Evolutionary conservation across 129 eudicot species (phyloP).

Genomic region (Tagetes erecta): DNA sequence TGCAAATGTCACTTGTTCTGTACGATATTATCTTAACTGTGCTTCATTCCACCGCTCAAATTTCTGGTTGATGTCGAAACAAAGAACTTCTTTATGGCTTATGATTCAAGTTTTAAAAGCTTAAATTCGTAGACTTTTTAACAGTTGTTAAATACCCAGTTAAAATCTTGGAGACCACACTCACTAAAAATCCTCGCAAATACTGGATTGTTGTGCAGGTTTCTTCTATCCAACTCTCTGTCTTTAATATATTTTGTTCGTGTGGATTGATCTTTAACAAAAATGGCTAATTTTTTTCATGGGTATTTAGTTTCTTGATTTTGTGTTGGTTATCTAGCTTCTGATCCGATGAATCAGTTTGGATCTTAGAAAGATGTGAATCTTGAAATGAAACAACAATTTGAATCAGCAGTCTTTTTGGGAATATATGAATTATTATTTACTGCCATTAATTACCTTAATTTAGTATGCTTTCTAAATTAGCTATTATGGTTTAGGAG

Average conservation of each 20-base stretch:
- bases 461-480: neutral
- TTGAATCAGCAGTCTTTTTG: slow-evolving; percentile 20
- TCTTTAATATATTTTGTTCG: neutral
- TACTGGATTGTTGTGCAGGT: slow-evolving; percentile 33
- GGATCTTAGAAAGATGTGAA: slow-evolving; percentile 11
- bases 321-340: slow-evolving; percentile 18
- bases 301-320: slow-evolving; percentile 17
- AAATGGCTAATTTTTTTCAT: slow-evolving; percentile 3
- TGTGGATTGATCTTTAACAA: neutral
- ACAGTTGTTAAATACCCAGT: neutral
- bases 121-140: slow-evolving; percentile 3
- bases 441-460: no score
- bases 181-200: neutral
- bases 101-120: slow-evolving; percentile 22
- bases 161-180: neutral
- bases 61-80: neutral
- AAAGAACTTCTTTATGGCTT: slow-evolving; percentile 1
- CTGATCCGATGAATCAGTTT: neutral
- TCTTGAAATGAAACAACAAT: slow-evolving; percentile 6
- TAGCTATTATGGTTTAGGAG: slow-evolving; percentile 1
- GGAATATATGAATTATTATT: no score
- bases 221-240: slow-evolving; percentile 12
- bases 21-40: neutral
- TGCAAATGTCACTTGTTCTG: slow-evolving; percentile 9
- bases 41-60: slow-evolving; percentile 17